phyloP scores from a whole-genome alignment of 305 asterid species.

The Fraxinus greggii region DNA sequence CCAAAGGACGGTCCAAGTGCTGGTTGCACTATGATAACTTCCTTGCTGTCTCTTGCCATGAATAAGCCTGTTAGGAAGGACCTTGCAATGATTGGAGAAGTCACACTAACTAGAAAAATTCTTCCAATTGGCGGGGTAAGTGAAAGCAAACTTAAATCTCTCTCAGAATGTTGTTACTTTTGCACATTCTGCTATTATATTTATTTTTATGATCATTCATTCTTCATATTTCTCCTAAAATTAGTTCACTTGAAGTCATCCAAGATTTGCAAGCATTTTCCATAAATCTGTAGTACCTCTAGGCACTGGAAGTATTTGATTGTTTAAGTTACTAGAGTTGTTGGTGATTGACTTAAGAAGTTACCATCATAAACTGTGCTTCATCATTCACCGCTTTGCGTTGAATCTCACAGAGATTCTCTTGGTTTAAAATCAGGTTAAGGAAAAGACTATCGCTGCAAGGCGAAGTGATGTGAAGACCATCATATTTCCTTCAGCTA shows the following conservation, averaged over 20 bases:
- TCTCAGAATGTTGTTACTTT: background rate
- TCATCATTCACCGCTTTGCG: background rate
- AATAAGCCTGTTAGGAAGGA: conserved; percentile 70
- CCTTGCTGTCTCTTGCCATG: conserved; percentile 87
- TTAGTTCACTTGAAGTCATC: background rate
- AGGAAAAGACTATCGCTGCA: conserved; percentile 96
- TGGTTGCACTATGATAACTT: conserved; percentile 97
- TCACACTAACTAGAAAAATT: conserved; percentile 76
- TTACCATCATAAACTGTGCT: background rate
- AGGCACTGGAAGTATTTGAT: background rate
- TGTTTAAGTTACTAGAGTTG: background rate
- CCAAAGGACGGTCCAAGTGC: conserved; percentile 99
- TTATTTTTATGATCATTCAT: background rate
- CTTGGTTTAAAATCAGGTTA: conserved; percentile 47
- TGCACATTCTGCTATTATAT: background rate
- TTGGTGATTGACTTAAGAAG: background rate
- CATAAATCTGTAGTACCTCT: background rate
- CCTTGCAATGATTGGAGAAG: conserved; percentile 98
- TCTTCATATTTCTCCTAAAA: no score
- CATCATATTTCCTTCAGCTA: conserved; percentile 81
- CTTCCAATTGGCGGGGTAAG: conserved; percentile 99
- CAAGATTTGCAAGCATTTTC: background rate
- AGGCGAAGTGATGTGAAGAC: conserved; percentile 85
- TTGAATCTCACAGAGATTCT: conserved; percentile 1
- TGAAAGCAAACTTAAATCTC: conserved; percentile 17